phyloP scores from a whole-genome alignment of 495 filamentous ascomycete genomes.

The Neurospora tetrasperma region DNA sequence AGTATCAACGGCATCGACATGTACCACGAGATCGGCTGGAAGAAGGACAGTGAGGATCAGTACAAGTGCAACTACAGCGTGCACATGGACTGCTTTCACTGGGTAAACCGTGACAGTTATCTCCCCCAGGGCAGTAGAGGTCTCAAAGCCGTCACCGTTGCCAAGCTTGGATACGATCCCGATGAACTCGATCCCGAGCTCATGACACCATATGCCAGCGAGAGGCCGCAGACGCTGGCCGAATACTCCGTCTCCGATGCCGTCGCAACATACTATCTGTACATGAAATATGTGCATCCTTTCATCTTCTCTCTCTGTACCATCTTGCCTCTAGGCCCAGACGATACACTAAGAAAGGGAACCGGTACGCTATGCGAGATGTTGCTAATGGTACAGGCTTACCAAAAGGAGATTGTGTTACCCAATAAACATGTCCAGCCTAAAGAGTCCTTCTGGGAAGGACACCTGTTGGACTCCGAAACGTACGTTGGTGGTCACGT shows the following conservation, averaged over 20 bases:
- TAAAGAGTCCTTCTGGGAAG: constrained; percentile 91
- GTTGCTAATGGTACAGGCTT: constrained; percentile 97
- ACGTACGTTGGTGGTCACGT: constrained; percentile 98
- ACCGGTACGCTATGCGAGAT: constrained; percentile 98
- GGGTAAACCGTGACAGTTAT: constrained; percentile 98
- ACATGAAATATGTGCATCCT: constrained; percentile 99
- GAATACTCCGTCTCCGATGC: constrained; percentile 99
- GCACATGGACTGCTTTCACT: constrained; percentile 98
- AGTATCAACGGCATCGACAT: constrained; percentile 96
- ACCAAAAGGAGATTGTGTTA: constrained; percentile 79
- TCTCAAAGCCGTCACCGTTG: constrained; percentile 93
- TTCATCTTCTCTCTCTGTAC: constrained; percentile 99
- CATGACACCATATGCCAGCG: constrained; percentile 90
- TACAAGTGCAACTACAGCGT: constrained; percentile 92
- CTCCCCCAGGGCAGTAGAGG: constrained; percentile 94
- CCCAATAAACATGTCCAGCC: constrained; percentile 94
- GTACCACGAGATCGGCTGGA: constrained; percentile 96
- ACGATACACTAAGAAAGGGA: constrained; percentile 88
- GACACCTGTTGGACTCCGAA: constrained; percentile 89
- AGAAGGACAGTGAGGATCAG: constrained; percentile 87
- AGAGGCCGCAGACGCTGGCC: constrained; percentile 84
- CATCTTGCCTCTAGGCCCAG: constrained; percentile 84
- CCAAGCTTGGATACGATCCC: constrained; percentile 95
- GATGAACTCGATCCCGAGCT: constrained; percentile 96
- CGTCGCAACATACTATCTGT: constrained; percentile 96